Percentiles rank a stretch among this genome's conserved stretches.
These are phyloP conservation scores for Sphaerulina populicola DNA, from an alignment of 2,329 filamentous ascomycete genomes.

Conservation along the genomic window DNA sequence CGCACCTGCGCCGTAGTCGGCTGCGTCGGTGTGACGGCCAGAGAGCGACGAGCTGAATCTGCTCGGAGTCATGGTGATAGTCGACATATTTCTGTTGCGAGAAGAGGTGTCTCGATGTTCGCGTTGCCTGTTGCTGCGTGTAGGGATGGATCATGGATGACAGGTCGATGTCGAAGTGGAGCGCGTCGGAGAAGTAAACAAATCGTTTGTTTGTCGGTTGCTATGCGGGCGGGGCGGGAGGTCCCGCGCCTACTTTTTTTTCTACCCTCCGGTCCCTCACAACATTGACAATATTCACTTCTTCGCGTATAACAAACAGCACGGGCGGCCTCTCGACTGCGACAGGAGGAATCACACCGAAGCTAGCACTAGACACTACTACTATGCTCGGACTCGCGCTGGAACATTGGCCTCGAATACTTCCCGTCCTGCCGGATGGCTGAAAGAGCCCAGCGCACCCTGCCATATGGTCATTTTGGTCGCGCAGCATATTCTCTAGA, in stretches of 20 bases:
- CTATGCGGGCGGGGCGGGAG: not conserved
- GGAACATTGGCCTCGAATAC: slow-evolving; percentile 7
- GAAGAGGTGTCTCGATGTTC: not conserved
- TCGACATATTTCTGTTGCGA: slow-evolving; percentile 23
- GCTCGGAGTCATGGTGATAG: slow-evolving; percentile 38
- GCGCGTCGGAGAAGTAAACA: not conserved
- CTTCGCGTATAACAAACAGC: not conserved
- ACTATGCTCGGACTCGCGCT: slow-evolving; percentile 20
- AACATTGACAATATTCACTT: not conserved
- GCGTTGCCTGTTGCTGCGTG: slow-evolving; percentile 8
- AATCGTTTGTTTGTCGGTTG: slow-evolving; percentile 4
- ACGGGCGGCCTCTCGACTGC: not conserved
- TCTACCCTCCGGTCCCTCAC: not conserved
- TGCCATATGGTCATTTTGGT: slow-evolving; percentile 49
- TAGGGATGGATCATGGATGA: not conserved
- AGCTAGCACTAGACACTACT: slow-evolving; percentile 1
- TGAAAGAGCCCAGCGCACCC: slow-evolving; percentile 44
- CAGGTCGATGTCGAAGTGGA: not conserved
- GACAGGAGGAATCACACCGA: not conserved
- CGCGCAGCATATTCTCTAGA: slow-evolving; percentile 43
- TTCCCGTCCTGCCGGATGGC: slow-evolving; percentile 46
- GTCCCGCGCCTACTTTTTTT: not conserved
- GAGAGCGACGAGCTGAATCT: slow-evolving; percentile 64
- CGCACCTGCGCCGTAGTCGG: slow-evolving; percentile 47
- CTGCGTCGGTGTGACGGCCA: slow-evolving; percentile 50